Percentiles rank a stretch among this genome's conserved stretches.
Evolutionary conservation across 2,329 filamentous ascomycete species (phyloP).

Genomic region (Pyricularia pennisetigena): DNA sequence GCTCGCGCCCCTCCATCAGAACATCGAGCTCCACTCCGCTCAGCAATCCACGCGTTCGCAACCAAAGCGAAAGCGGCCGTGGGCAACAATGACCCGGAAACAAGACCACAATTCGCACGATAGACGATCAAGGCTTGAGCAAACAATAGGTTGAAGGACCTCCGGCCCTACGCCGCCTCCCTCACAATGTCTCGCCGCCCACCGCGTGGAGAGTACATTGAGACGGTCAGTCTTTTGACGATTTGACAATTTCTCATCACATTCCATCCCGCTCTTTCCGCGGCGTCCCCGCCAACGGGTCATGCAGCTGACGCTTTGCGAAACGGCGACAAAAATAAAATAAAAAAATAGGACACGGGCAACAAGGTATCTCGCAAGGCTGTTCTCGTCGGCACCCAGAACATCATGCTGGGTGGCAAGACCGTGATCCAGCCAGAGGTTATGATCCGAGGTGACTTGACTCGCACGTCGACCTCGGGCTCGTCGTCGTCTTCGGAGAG

Average conservation of each 20-base stretch:
- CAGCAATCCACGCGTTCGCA: background rate
- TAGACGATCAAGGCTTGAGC: background rate
- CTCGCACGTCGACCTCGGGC: slow-evolving; percentile 41
- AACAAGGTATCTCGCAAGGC: slow-evolving; percentile 96
- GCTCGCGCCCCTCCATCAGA: background rate
- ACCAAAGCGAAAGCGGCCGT: background rate
- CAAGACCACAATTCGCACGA: background rate
- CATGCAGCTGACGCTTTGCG: background rate
- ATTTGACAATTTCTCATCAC: background rate
- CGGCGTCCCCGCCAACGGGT: background rate
- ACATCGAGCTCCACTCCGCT: background rate
- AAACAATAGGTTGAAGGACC: background rate
- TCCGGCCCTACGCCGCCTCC: background rate
- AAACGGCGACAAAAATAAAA: slow-evolving; percentile 22
- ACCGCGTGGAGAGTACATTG: slow-evolving; percentile 87
- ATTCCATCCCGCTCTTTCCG: background rate
- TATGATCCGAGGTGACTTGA: slow-evolving; percentile 85
- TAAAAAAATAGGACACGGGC: slow-evolving; percentile 67
- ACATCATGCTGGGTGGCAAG: slow-evolving; percentile 94
- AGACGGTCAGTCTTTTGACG: slow-evolving; percentile 57
- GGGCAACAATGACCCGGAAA: background rate
- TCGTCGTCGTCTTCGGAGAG: slow-evolving; percentile 26
- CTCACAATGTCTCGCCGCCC: slow-evolving; percentile 65
- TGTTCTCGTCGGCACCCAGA: slow-evolving; percentile 86
- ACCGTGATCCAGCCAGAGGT: slow-evolving; percentile 94